These are phyloP conservation scores for Lecanicillium sp. DNA, from an alignment of 2,329 filamentous ascomycete species.

Conservation along the genomic window DNA sequence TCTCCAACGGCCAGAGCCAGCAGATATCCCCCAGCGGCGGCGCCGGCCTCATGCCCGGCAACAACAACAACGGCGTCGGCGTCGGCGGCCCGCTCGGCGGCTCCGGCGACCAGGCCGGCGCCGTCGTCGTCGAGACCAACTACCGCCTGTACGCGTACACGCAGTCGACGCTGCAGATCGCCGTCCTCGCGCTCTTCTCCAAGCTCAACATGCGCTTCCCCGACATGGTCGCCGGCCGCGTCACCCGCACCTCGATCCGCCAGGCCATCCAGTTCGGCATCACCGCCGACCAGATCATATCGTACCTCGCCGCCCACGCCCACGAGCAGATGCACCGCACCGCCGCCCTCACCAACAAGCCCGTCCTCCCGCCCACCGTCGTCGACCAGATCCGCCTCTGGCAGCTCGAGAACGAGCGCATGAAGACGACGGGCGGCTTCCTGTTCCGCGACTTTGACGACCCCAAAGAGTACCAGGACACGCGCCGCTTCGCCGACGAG, in stretches of 20 bases:
- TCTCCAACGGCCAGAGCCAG: constrained; percentile 21
- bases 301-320: constrained; percentile 84
- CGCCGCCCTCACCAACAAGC: constrained; percentile 49
- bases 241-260: constrained; percentile 83
- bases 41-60: constrained; percentile 10
- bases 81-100: constrained; percentile 29
- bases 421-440: constrained; percentile 77
- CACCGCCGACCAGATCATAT: constrained; percentile 90
- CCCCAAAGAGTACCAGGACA: constrained; percentile 61
- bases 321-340: constrained; percentile 86
- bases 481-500: constrained; percentile 76
- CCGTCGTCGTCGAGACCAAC: constrained; percentile 96
- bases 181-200: constrained; percentile 84
- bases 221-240: constrained; percentile 82
- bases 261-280: constrained; percentile 85
- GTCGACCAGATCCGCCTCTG: constrained; percentile 96
- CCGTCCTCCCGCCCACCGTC: constrained; percentile 87
- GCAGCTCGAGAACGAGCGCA: constrained; percentile 95
- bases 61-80: constrained; percentile 30
- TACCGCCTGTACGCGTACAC: constrained; percentile 98
- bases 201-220: constrained; percentile 86
- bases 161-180: constrained; percentile 86
- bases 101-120: constrained; percentile 55
- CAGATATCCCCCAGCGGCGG: neutral
- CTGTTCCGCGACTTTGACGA: constrained; percentile 83